Percentiles rank a stretch among this genome's conserved stretches.
Evolutionary conservation across 139 green algal genomes (phyloP).

Genomic region (Mesotaenium endlicherianum): DNA sequence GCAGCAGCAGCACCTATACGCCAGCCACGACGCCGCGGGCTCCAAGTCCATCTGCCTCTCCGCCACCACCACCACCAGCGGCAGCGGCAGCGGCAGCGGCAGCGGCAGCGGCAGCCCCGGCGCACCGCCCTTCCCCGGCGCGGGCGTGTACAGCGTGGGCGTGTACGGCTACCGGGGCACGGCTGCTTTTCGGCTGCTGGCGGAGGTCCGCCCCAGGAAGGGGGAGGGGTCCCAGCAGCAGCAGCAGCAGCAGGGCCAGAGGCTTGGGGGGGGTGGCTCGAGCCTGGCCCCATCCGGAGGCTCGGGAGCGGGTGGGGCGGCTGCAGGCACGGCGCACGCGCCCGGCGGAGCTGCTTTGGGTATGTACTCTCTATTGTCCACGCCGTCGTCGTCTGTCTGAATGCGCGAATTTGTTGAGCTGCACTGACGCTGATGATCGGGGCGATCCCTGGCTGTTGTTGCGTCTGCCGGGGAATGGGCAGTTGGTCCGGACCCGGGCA

Average conservation of each 20-base stretch:
- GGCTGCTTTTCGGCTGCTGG: background rate
- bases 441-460: too few relatives aligned
- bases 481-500: too few relatives aligned
- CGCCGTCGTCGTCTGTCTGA: too few relatives aligned
- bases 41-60: slow-evolving; percentile 32
- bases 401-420: too few relatives aligned
- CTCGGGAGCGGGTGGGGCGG: too few relatives aligned
- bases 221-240: background rate
- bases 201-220: background rate
- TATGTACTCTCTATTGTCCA: too few relatives aligned
- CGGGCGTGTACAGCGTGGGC: slow-evolving; percentile 1
- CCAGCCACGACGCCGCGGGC: slow-evolving; percentile 32
- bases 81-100: background rate
- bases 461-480: too few relatives aligned
- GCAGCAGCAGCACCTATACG: slow-evolving; percentile 11
- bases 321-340: too few relatives aligned
- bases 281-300: too few relatives aligned
- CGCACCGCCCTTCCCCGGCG: slow-evolving; percentile 2
- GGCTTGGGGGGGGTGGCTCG: too few relatives aligned
- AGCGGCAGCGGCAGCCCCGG: background rate
- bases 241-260: background rate
- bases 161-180: slow-evolving; percentile 22
- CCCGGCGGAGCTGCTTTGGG: too few relatives aligned
- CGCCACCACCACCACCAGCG: background rate
- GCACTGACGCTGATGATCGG: too few relatives aligned